Evolutionary conservation across 2,329 filamentous ascomycete genomes (phyloP).

Genomic region (Botrytis byssoidea): DNA sequence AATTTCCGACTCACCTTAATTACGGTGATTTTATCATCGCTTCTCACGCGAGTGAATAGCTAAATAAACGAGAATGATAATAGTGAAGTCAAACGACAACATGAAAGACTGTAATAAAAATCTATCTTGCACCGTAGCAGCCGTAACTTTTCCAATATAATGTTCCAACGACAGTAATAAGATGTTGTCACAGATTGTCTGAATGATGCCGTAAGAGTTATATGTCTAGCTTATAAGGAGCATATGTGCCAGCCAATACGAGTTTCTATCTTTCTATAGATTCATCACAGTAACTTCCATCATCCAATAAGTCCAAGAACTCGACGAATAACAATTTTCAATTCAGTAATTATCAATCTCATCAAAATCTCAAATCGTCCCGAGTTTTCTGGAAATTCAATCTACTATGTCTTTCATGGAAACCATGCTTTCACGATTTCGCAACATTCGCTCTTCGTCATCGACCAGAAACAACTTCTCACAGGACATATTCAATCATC

Average conservation of each 20-base stretch:
- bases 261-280: background rate
- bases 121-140: background rate
- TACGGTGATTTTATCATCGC: background rate
- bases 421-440: background rate
- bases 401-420: background rate
- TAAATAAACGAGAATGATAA: background rate
- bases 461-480: background rate
- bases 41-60: background rate
- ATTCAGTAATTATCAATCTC: background rate
- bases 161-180: background rate
- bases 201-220: background rate
- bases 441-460: background rate
- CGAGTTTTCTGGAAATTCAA: background rate
- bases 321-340: background rate
- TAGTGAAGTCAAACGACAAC: background rate
- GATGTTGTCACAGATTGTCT: background rate
- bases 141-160: background rate
- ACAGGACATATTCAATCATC: background rate
- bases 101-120: background rate
- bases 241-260: background rate
- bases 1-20: background rate
- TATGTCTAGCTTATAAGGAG: background rate
- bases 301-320: background rate
- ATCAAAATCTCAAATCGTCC: fast-evolving
- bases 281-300: background rate